Base-by-base conservation (phyloP, 2,329 filamentous ascomycete genomes). In the Pestalotiopsis sp. region DNA sequence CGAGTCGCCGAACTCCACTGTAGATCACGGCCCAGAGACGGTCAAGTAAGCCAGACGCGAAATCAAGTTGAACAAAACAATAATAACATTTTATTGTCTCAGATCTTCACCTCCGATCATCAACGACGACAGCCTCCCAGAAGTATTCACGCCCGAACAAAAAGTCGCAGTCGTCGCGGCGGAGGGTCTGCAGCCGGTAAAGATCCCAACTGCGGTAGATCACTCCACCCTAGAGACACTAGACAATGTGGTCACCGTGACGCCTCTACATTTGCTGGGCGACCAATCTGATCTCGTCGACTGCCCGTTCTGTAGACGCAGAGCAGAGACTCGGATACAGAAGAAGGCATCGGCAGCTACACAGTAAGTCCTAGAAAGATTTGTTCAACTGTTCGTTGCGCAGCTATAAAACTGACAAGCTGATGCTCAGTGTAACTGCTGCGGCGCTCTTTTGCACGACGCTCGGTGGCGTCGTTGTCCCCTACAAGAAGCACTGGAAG, bases 351-450 rank as follows among this genome's bases (percentile, higher is more conserved):
- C 45, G 1, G 20, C 45, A 12, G 45, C 45, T 9, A 52, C 45
- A 23, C 45, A 52, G 45, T 52, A 3, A 52, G 45, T 52, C 17
- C 6, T 4, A 11, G 0, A 3, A 20, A 17, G 1, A n/a, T 23
- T n/a, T 23, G 45, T 11, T 9, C n/a, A n/a, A n/a, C 17, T 12
- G 0, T 20, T 2, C 0, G 0, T n/a, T 23, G 0, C 45, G 20
- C 7, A 3, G 2, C n/a, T 14, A n/a, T 0, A 17, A 7, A 5
- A 49, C 41, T 49, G 5, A 49, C 41, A n/a, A 6, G 0, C 23
- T 2, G 1, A 52, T 3, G 4, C 3, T n/a, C 20, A 52, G 45
- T 52, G 45, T 52, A 5, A 20, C 17, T 3, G 45, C 45, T 1
- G 45, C 17, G 2, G 45, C 45, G 11, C 45, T 52, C 9, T 52